A percentile compares a stretch with the other conserved stretches of the same genome.
phyloP scores from a whole-genome alignment of 139 green algal species.

The Dunaliella sp. region DNA sequence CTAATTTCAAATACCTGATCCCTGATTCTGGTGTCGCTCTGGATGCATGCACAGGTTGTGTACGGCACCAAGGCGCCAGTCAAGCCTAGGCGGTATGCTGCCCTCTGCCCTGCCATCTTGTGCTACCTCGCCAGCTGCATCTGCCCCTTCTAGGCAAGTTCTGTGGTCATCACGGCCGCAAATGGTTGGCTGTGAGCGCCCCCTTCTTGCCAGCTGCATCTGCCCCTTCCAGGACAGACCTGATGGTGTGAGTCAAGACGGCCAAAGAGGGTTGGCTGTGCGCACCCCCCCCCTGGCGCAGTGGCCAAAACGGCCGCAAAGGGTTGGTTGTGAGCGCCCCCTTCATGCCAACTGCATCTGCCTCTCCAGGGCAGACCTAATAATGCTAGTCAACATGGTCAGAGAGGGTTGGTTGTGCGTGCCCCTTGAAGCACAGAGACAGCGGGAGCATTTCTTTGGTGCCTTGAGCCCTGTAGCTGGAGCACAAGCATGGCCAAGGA shows the following conservation, averaged over 20 bases:
- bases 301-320: neutral
- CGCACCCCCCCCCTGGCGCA: neutral
- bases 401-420: neutral
- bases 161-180: too few species aligned
- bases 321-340: neutral
- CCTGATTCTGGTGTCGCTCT: too few species aligned
- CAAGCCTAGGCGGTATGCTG: constrained; percentile 6
- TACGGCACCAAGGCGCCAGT: neutral
- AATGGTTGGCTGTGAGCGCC: neutral
- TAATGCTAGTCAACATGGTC: neutral
- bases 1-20: neutral
- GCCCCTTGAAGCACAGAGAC: neutral
- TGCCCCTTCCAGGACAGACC: neutral
- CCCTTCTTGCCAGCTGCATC: neutral
- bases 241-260: too few species aligned
- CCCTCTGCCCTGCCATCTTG: constrained; percentile 42
- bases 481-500: too few species aligned
- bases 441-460: neutral
- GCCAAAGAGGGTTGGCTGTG: too few species aligned
- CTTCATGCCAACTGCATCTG: neutral
- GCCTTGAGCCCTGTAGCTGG: too few species aligned
- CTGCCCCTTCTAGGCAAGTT: constrained; percentile 46
- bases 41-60: constrained; percentile 23
- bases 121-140: constrained; percentile 41
- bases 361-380: neutral